Evolutionary conservation across 441 rosid species (phyloP), one percentile per base, ranked within the genome.

Genomic region (Croton laevigatus): DNA sequence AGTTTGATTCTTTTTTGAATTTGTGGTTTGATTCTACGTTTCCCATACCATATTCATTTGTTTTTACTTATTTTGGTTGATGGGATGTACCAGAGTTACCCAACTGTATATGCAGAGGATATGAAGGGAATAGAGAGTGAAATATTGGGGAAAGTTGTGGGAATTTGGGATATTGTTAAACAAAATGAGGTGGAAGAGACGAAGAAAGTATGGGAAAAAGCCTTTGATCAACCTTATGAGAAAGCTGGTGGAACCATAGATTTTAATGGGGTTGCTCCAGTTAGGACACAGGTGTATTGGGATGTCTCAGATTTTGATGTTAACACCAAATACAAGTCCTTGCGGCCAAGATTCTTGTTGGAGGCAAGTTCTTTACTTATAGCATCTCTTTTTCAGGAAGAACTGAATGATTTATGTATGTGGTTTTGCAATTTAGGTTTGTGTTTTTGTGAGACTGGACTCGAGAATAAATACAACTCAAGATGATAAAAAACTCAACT

Each of bases 221-320:
- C 63, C 17, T 94, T 94, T 53, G 84, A 88, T 75, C 93, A 86
- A 73, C 95, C 96, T 5, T 90, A 87, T 38, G 95, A 87, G 81
- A 94, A 85, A 79, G 94, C 97, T 60, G 97, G 98, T 44, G 92
- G 89, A 20, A 78, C 73, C 44, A 27, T 79, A 63, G 73, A 80
- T 16, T 62, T 76, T 44, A 79, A 79, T 36, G 73, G 81, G 49
- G 51, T 54, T 45, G 74, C 59, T 20, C 53, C 78, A 22, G 73
- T 69, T 27, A 81, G 68, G 70, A 75, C 81, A 3, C 81, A 85
- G 19, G 68, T 86, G 62, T 83, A 81, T 66, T 91, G 96, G 98
- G 89, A 80, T 40, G 85, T 82, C 22, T 88, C 90, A 0, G 95
- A 85, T 73, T 22, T 68, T 40, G 98, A 91, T 72, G 77, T 82